Evolutionary conservation across 202 grass and related monocot genomes (phyloP).

Genomic region (Setaria italica): DNA sequence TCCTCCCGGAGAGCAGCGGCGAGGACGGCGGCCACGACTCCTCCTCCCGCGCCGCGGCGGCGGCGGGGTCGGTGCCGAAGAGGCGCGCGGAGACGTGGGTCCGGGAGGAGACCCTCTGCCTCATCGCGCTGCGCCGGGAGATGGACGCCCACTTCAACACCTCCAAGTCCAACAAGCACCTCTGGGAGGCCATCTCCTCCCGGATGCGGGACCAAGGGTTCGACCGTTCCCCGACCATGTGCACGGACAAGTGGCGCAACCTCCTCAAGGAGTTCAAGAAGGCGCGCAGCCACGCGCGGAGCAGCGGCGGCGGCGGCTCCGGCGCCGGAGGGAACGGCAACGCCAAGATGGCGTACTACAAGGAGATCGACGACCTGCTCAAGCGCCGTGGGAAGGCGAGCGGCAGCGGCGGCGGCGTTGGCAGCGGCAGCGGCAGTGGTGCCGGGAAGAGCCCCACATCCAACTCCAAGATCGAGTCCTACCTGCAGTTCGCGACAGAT

Average conservation of each 20-base stretch:
- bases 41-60: constrained; percentile 42
- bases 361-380: constrained; percentile 95
- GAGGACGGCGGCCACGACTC: constrained; percentile 72
- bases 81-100: constrained; percentile 98
- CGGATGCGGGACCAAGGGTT: constrained; percentile 93
- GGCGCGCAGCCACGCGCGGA: constrained; percentile 79
- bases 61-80: constrained; percentile 68
- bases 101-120: constrained; percentile 84
- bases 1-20: constrained; percentile 77
- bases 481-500: constrained; percentile 84
- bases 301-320: constrained; percentile 27
- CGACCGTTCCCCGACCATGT: constrained; percentile 96
- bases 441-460: constrained; percentile 55
- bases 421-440: constrained; percentile 15
- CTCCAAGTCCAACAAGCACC: constrained; percentile 97
- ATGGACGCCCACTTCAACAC: constrained; percentile 93
- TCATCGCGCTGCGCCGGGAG: constrained; percentile 80
- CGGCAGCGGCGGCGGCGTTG: constrained; percentile 11
- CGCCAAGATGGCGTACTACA: constrained; percentile 97
- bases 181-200: constrained; percentile 94
- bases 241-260: constrained; percentile 98
- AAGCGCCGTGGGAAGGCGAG: constrained; percentile 71
- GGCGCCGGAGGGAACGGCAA: constrained; percentile 46
- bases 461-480: constrained; percentile 85
- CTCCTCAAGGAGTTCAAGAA: constrained; percentile 99